Percentiles rank a stretch among this genome's conserved stretches.
Conservation (phyloP, 768 basidiomycete species). For the Mrakia gelida region DNA sequence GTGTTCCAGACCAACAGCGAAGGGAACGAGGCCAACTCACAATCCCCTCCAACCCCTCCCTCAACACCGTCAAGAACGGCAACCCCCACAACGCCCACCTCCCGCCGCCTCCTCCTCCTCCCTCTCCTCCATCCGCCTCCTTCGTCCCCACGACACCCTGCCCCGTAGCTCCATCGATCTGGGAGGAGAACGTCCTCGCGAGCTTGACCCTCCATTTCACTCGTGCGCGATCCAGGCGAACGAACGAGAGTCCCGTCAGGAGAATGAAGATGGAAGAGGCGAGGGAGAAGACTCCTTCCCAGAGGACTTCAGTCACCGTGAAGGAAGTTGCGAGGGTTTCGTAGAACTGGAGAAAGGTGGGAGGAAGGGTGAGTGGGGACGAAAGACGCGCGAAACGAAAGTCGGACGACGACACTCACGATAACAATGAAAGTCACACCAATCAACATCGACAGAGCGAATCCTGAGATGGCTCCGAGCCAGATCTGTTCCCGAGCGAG, state of each 20-base stretch:
- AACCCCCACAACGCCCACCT: constrained; percentile 26
- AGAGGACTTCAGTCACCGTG: constrained; percentile 23
- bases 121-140: neutral
- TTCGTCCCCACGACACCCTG: neutral
- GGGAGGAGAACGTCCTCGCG: constrained; percentile 5
- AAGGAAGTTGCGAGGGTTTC: constrained; percentile 24
- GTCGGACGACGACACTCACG: neutral
- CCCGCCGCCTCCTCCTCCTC: neutral
- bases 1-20: too few species aligned
- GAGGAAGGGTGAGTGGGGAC: neutral
- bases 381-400: neutral
- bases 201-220: constrained; percentile 33
- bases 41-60: constrained; percentile 32
- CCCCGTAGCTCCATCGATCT: neutral
- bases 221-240: constrained; percentile 26
- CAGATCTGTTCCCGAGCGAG: constrained; percentile 13
- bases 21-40: neutral
- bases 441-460: constrained; percentile 18
- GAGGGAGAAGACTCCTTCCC: constrained; percentile 30
- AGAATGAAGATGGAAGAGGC: constrained; percentile 29
- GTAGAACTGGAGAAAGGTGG: constrained; percentile 19
- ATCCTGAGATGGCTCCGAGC: constrained; percentile 25
- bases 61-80: constrained; percentile 29
- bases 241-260: constrained; percentile 30
- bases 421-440: constrained; percentile 23